These are phyloP conservation scores for Golovinomyces cichoracearum DNA, from an alignment of 2,329 filamentous ascomycete genomes.

Conservation along the genomic window DNA sequence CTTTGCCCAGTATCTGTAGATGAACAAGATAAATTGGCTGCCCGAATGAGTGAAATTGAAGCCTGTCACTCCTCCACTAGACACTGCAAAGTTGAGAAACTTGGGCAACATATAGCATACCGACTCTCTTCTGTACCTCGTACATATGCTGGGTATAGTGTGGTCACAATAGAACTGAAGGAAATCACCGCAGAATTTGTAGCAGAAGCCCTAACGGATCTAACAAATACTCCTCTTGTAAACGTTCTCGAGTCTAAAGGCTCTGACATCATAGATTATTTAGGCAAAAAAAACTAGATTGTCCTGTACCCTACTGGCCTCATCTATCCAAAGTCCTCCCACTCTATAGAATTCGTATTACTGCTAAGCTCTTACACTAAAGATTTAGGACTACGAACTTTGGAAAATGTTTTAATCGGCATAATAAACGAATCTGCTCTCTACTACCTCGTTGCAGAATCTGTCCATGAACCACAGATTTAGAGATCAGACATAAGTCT, in stretches of 20 bases:
- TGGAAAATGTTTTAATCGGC: slow-evolving; percentile 1
- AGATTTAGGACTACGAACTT: neutral
- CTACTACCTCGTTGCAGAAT: neutral
- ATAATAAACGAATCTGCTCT: neutral
- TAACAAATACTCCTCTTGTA: neutral
- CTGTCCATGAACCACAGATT: neutral
- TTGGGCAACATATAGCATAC: neutral
- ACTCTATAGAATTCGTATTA: neutral
- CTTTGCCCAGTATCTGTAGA: too few relatives aligned
- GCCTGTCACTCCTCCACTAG: too few relatives aligned
- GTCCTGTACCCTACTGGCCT: neutral
- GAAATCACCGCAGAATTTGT: neutral
- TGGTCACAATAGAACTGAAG: neutral
- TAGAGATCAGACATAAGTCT: neutral
- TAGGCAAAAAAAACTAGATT: neutral
- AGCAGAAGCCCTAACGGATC: neutral
- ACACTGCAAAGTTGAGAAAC: too few relatives aligned
- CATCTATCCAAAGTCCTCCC: neutral
- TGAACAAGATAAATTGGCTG: too few relatives aligned
- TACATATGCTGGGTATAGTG: neutral
- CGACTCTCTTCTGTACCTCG: neutral
- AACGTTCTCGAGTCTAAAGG: neutral
- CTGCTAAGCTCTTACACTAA: neutral
- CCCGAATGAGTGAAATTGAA: too few relatives aligned
- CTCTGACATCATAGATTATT: neutral